phyloP scores from a whole-genome alignment of 1,284 basidiomycete species.

The Baeospora myosura region DNA sequence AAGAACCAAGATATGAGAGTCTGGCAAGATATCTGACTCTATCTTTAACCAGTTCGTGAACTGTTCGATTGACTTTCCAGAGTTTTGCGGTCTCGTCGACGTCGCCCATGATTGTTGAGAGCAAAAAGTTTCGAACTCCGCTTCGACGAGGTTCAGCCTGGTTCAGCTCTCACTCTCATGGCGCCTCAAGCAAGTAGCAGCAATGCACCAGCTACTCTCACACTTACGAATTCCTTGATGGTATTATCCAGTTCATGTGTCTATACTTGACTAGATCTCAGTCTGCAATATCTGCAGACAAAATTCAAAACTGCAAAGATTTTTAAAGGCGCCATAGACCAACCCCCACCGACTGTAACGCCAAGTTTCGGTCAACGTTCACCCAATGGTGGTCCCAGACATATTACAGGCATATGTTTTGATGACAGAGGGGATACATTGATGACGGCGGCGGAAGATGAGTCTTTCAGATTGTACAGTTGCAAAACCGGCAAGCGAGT shows the following conservation, averaged over 20 bases:
- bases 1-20: conserved; percentile 8
- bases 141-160: no score
- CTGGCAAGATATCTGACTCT: conserved; percentile 45
- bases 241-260: conserved; percentile 21
- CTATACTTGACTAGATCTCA: neutral
- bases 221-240: conserved; percentile 38
- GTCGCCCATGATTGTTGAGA: conserved; percentile 44
- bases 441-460: conserved; percentile 89
- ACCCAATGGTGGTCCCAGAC: conserved; percentile 41
- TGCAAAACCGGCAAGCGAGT: conserved; percentile 90
- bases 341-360: conserved; percentile 41
- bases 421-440: conserved; percentile 86
- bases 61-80: conserved; percentile 95
- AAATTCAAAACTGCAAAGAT: conserved; percentile 86
- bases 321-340: conserved; percentile 73
- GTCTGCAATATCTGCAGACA: conserved; percentile 30
- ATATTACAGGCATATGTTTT: conserved; percentile 85
- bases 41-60: conserved; percentile 94
- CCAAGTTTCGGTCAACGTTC: conserved; percentile 37
- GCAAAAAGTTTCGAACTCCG: conserved; percentile 32
- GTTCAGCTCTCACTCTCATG: neutral
- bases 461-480: conserved; percentile 85
- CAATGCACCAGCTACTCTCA: conserved; percentile 33
- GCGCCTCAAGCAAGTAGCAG: conserved; percentile 30
- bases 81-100: conserved; percentile 75